Evolutionary conservation across 352 stramenopile species (phyloP), one percentile per base, ranked within the genome.

Genomic region (Blastocystis sp.): DNA sequence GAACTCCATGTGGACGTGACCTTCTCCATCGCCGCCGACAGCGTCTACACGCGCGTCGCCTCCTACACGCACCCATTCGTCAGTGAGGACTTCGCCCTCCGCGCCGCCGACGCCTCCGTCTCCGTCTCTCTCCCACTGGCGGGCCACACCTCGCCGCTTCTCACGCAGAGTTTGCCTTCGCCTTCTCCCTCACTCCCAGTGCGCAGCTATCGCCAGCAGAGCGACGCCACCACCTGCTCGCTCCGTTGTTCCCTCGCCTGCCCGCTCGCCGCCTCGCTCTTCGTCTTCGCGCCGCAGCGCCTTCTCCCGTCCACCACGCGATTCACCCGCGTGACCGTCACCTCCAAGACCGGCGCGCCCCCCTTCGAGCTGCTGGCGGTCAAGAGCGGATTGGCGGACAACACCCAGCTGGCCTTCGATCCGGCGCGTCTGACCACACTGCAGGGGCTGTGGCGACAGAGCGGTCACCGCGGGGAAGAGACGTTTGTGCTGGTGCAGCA

Each of bases 1-100:
- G 38, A 79, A 34, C 2, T 79, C 2, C 69, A 53, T 1, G 11
- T 79, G 1, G 69, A 79, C 19, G 17, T 79, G 1, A 53, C 52
- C 7, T 79, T 62, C 28, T 79, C 69, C 11, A 64, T 10, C 11
- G 21, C n/a, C 48, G 19, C n/a, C 9, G 69, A 79, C 19, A 62
- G 21, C 34, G 3, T 21, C 2, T 79, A 62, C 40, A 64, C 69
- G 4, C 69, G 69, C 10, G 62, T 11, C 56, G 60, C 45, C 9
- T 79, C 69, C 48, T 79, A 64, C 40, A n/a, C 60, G 4, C 38
- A 62, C 34, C 17, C 10, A 3, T 79, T 79, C 14, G 14, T 79
- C 28, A 62, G 28, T 0, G 69, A 62, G 11, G 41, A 62, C 0
- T 34, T 34, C 28, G 28, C 28, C 28, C 28, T 79, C 14, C 28